Percentiles rank a stretch among this genome's conserved stretches.
These are phyloP conservation scores for Alternaria solani DNA, from an alignment of 2,329 filamentous ascomycete genomes.

Conservation along the genomic window DNA sequence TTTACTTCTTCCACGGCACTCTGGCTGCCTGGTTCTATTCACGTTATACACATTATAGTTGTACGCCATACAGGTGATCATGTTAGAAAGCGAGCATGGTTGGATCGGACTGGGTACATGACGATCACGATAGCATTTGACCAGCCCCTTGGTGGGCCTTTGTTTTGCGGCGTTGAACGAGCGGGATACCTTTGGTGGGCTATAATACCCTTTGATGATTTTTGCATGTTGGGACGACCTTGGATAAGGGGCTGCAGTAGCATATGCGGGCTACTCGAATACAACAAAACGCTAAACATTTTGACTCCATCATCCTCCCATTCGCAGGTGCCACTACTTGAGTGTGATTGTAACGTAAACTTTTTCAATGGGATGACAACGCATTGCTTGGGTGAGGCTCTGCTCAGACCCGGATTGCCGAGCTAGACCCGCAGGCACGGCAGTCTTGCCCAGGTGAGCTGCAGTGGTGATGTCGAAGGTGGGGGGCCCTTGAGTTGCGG, in stretches of 20 bases:
- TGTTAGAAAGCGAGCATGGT: background rate
- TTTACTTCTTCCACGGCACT: conserved; percentile 6
- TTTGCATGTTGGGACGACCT: conserved; percentile 14
- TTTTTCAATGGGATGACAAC: background rate
- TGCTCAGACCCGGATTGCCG: background rate
- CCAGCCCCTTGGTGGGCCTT: conserved; percentile 12
- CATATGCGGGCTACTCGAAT: conserved; percentile 5
- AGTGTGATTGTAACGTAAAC: background rate
- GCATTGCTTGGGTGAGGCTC: background rate
- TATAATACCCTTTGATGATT: conserved; percentile 22
- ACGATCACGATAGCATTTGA: conserved; percentile 31
- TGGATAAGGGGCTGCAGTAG: conserved; percentile 6
- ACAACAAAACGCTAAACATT: conserved; percentile 4
- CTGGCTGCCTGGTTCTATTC: conserved; percentile 20
- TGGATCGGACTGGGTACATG: conserved; percentile 20
- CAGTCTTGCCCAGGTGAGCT: conserved; percentile 4
- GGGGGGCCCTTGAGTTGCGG: conserved; percentile 4
- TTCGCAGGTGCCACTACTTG: background rate
- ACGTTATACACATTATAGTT: conserved; percentile 19
- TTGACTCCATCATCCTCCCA: background rate
- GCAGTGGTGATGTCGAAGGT: conserved; percentile 16
- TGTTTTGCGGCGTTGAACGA: conserved; percentile 18
- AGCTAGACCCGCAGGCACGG: background rate
- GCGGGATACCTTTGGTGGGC: conserved; percentile 12
- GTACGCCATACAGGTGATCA: conserved; percentile 10